Percentiles rank a stretch among this genome's conserved stretches.
Conservation (phyloP, 225 moss, liverwort and hornwort genomes). For the Neckera pumila region DNA sequence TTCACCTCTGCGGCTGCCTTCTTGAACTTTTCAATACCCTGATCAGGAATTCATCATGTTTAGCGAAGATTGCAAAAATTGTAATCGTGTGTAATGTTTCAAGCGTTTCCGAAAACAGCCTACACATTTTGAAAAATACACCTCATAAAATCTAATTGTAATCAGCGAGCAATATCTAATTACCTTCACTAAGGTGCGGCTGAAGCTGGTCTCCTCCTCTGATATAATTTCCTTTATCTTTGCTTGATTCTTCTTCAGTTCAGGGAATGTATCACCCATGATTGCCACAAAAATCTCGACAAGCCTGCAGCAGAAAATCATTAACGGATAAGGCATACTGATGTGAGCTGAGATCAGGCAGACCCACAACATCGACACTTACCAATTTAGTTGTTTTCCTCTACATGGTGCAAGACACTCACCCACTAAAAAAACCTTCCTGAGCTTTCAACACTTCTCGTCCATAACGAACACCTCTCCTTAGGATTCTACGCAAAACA, state of each 20-base stretch:
- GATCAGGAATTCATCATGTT: background rate
- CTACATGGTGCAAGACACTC: background rate
- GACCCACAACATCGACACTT: background rate
- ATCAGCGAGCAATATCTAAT: background rate
- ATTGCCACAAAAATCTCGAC: conserved; percentile 32
- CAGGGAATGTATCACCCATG: conserved; percentile 41
- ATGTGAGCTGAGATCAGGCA: background rate
- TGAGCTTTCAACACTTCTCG: conserved; percentile 46
- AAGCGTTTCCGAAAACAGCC: background rate
- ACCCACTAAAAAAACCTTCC: conserved; percentile 53
- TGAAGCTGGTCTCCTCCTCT: conserved; percentile 57
- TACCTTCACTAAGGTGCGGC: conserved; percentile 46
- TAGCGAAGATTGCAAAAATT: background rate
- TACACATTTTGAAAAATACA: background rate
- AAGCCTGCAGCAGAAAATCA: conserved; percentile 16
- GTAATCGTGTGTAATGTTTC: background rate
- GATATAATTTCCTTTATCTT: conserved; percentile 55
- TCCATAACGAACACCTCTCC: conserved; percentile 55
- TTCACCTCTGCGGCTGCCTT: conserved; percentile 58
- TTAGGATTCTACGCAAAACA: conserved; percentile 44
- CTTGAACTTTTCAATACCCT: conserved; percentile 58
- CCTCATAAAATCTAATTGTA: background rate
- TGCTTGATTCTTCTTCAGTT: conserved; percentile 38
- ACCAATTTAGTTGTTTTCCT: background rate
- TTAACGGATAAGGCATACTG: background rate